Conservation (phyloP, 495 filamentous ascomycete species). For the Lichenothelia convexa region DNA sequence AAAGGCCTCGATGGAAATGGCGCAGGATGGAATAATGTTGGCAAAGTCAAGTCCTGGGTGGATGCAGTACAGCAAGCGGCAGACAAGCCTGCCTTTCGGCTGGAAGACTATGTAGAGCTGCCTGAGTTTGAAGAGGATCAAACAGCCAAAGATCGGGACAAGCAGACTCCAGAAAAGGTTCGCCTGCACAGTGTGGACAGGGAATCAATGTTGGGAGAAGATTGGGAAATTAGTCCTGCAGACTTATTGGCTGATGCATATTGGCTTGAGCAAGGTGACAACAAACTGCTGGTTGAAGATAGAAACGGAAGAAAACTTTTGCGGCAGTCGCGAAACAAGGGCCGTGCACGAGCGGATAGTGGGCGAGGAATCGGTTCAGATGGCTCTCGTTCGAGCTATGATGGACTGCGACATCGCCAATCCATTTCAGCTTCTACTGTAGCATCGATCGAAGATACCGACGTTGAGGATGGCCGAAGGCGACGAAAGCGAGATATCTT, state of each 20-base stretch:
- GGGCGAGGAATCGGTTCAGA: too few relatives aligned
- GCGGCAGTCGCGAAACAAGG: too few relatives aligned
- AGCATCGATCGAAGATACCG: constrained; percentile 6
- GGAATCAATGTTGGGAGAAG: constrained; percentile 15
- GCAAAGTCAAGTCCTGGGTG: constrained; percentile 54
- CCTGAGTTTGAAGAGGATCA: constrained; percentile 35
- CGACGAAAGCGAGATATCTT: constrained; percentile 10
- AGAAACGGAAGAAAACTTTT: constrained; percentile 53
- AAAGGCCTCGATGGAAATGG: constrained; percentile 48
- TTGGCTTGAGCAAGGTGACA: constrained; percentile 63
- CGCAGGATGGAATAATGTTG: constrained; percentile 59
- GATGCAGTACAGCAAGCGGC: constrained; percentile 38
- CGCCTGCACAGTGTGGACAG: background rate
- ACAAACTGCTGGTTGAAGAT: constrained; percentile 61
- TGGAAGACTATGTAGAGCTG: constrained; percentile 24
- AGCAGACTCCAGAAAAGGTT: constrained; percentile 2
- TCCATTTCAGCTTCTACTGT: too few relatives aligned
- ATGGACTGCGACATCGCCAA: too few relatives aligned
- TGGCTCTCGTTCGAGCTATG: too few relatives aligned
- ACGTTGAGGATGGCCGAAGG: constrained; percentile 16
- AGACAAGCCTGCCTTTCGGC: constrained; percentile 27
- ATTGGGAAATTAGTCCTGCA: constrained; percentile 60
- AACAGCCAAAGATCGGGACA: constrained; percentile 3
- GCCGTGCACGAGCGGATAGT: too few relatives aligned
- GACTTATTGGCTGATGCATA: constrained; percentile 71